Percentiles rank a stretch among this genome's conserved stretches.
Conservation (phyloP, 805 yeast species). For the Suhomyces sp. region DNA sequence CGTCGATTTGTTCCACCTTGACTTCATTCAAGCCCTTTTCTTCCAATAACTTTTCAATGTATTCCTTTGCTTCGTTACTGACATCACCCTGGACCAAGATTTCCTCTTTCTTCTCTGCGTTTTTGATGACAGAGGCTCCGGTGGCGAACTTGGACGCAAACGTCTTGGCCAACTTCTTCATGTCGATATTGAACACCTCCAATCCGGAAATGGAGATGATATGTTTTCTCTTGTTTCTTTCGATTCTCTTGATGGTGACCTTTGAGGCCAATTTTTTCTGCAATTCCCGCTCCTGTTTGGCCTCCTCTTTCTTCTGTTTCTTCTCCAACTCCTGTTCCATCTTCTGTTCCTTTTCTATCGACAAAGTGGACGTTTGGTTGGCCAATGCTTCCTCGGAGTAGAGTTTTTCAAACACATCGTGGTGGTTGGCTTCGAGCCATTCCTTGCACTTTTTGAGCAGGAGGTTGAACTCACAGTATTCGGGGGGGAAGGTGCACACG, state of each 20-base stretch:
- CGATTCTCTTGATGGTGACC: slow-evolving; percentile 80
- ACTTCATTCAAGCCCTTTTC: slow-evolving; percentile 82
- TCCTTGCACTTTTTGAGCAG: slow-evolving; percentile 76
- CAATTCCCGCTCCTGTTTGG: slow-evolving; percentile 79
- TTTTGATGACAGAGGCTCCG: slow-evolving; percentile 89
- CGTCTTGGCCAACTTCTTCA: slow-evolving; percentile 87
- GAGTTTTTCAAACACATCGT: slow-evolving; percentile 54
- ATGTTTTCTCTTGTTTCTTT: slow-evolving; percentile 84
- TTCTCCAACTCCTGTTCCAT: slow-evolving; percentile 79
- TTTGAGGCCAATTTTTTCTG: slow-evolving; percentile 77
- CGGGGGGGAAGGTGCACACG: slow-evolving; percentile 82
- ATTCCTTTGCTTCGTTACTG: slow-evolving; percentile 83
- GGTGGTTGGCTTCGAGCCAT: slow-evolving; percentile 67
- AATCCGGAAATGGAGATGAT: slow-evolving; percentile 84
- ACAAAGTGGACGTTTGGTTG: slow-evolving; percentile 58
- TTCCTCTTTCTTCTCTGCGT: slow-evolving; percentile 89
- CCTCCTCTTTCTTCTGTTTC: slow-evolving; percentile 82
- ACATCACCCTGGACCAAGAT: slow-evolving; percentile 93
- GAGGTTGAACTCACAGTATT: slow-evolving; percentile 89
- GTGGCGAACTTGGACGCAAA: slow-evolving; percentile 95
- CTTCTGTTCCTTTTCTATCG: slow-evolving; percentile 77
- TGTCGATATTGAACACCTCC: slow-evolving; percentile 84
- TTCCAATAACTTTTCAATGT: slow-evolving; percentile 64
- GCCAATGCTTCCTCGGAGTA: slow-evolving; percentile 62
- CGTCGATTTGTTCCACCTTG: slow-evolving; percentile 86